These are phyloP conservation scores for Funneliformis mosseae DNA, from an alignment of 192 early-diverging fungal genomes.

Conservation along the genomic window DNA sequence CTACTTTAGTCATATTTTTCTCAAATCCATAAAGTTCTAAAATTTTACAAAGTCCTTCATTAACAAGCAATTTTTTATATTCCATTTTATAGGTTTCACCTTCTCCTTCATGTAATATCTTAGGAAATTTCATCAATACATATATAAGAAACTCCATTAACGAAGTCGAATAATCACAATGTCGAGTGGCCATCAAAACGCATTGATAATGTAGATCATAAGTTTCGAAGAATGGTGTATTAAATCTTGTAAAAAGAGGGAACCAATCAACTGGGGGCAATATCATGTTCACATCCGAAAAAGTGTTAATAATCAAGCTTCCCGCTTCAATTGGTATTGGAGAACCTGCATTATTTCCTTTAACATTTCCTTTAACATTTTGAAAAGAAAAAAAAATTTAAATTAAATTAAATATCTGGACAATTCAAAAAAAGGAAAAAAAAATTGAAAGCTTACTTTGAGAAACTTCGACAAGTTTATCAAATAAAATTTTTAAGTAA, in stretches of 20 bases:
- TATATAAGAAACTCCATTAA: constrained; percentile 55
- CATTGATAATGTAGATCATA: constrained; percentile 31
- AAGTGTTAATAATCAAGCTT: constrained; percentile 8
- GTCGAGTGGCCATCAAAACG: constrained; percentile 47
- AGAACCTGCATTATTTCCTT: constrained; percentile 41
- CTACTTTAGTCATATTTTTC: neutral
- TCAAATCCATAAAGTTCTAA: constrained; percentile 49
- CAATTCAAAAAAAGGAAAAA: neutral
- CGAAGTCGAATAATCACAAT: constrained; percentile 51
- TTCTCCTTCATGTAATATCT: neutral
- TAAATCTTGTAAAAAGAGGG: constrained; percentile 39
- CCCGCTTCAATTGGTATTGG: constrained; percentile 33
- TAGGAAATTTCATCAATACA: constrained; percentile 36
- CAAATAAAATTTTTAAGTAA: constrained; percentile 55
- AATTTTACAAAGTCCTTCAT: constrained; percentile 51
- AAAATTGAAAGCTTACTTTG: neutral
- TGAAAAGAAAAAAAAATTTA: neutral
- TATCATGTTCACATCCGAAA: constrained; percentile 28
- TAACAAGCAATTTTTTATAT: constrained; percentile 40
- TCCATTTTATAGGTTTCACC: neutral
- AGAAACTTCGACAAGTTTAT: constrained; percentile 31
- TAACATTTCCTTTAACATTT: neutral
- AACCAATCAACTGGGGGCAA: constrained; percentile 63
- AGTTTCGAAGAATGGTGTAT: constrained; percentile 17
- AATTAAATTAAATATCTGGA: neutral